Percentiles rank a stretch among this genome's conserved stretches.
Evolutionary conservation across 371 early-diverging fungal species (phyloP).

Genomic region (Rhizopus delemar): DNA sequence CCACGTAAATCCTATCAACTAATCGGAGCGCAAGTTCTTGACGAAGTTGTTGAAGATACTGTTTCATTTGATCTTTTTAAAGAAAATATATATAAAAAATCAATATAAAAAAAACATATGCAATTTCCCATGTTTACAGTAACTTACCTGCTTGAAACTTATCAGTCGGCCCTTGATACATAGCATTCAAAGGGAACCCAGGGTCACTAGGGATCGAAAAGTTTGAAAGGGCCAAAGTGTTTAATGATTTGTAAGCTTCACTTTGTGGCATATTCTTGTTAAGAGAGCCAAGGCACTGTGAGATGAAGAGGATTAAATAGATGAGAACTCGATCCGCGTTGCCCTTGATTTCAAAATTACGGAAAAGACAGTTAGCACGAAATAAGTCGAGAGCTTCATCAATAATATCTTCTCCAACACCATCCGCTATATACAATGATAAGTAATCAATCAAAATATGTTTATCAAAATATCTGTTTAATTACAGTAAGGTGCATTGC

Average conservation of each 20-base stretch:
- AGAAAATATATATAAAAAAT: not conserved
- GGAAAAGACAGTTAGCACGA: conserved; percentile 95
- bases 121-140: not conserved
- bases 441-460: conserved; percentile 7
- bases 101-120: not conserved
- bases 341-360: conserved; percentile 97
- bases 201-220: conserved; percentile 94
- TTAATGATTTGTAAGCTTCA: conserved; percentile 76
- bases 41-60: conserved; percentile 87
- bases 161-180: conserved; percentile 79
- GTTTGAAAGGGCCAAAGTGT: conserved; percentile 82
- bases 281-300: conserved; percentile 79
- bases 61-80: conserved; percentile 72
- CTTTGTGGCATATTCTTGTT: conserved; percentile 62
- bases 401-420: conserved; percentile 79
- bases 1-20: conserved; percentile 76
- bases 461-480: not conserved
- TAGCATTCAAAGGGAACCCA: conserved; percentile 85
- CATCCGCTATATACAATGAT: conserved; percentile 46
- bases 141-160: conserved; percentile 75
- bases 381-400: conserved; percentile 93
- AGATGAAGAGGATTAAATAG: conserved; percentile 90
- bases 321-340: conserved; percentile 90
- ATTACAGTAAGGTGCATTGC: conserved; percentile 75
- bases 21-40: conserved; percentile 85